Evolutionary conservation across 208 protist genomes (phyloP), one percentile per base, ranked within the genome.

Genomic region (Leptomonas pyrrhocoris): DNA sequence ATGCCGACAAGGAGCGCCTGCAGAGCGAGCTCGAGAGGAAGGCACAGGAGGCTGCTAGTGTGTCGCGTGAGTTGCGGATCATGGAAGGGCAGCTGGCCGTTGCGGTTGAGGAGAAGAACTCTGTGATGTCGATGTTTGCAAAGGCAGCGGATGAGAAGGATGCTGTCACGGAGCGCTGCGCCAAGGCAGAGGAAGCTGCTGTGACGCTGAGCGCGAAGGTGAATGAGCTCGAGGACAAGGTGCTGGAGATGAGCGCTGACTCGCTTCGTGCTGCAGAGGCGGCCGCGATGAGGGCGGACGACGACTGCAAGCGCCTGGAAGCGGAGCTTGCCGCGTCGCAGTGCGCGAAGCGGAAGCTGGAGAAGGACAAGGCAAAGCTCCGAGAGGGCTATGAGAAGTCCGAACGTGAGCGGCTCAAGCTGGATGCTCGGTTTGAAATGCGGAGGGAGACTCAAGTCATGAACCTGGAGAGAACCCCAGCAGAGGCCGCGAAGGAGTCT

Each of bases 291-390:
- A 16, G 34, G 0, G 25, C 12, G 15, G 21, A 27, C 5, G 38
- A 2, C 3, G 30, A 48, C 25, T 53, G 30, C 15, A 15, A 18
- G 2, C 59, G 34, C 2, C 21, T 68, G 12, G 30, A 30, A 12
- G 53, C 27, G 2, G 55, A 63, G 4, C 23, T 74, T 16, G 12
- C 23, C 0, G 1, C 18, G 1, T 31, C 42, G 31, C 18, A 45
- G 21, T 12, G 7, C 25, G 51, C 16, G 23, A 36, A 51, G 53
- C 45, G 43, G 13, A 63, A 78, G 54, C 64, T 77, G 16, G 67
- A 70, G 61, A 53, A 56, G 28, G 83, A 85, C 34, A 78, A 71
- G 28, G 77, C 71, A 9, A 63, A 74, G 49, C 46, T 89, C 21
- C 45, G 49, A 23, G 40, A 48, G n/a, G 71, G 67, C 8, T 82